Percentiles rank a stretch among this genome's conserved stretches.
Evolutionary conservation across 768 basidiomycete genomes (phyloP).

Genomic region (Mycena epipterygia): DNA sequence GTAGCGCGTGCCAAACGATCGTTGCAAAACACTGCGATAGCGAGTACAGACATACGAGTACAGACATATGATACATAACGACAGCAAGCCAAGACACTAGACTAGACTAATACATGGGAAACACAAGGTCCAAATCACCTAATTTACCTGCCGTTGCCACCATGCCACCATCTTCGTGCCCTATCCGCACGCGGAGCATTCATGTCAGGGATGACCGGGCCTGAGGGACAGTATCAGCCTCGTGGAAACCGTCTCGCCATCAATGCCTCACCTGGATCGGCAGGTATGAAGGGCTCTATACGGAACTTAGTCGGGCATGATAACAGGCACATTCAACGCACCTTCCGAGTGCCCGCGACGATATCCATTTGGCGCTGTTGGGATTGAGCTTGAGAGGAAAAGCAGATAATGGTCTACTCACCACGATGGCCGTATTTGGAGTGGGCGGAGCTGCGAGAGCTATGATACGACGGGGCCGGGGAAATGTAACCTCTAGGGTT

Average conservation of each 20-base stretch:
- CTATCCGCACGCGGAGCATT: conserved; percentile 19
- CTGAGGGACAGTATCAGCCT: conserved; percentile 24
- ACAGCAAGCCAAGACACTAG: conserved; percentile 9
- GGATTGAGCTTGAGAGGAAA: conserved; percentile 6
- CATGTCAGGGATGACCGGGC: conserved; percentile 33
- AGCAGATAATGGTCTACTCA: neutral
- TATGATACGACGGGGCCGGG: conserved; percentile 36
- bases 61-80: conserved; percentile 16
- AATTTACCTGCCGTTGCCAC: conserved; percentile 6
- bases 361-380: conserved; percentile 16
- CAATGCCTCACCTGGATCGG: conserved; percentile 32
- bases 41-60: conserved; percentile 6
- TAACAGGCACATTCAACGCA: conserved; percentile 21
- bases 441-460: conserved; percentile 23
- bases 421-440: conserved; percentile 11
- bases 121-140: neutral
- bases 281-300: conserved; percentile 37
- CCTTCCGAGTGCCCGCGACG: conserved; percentile 27
- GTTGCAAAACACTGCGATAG: conserved; percentile 8
- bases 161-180: conserved; percentile 26
- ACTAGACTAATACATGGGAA: conserved; percentile 19
- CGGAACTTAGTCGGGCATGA: conserved; percentile 22
- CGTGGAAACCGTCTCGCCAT: conserved; percentile 1
- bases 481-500: conserved; percentile 25
- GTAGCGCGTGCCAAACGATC: conserved; percentile 41